Conservation (phyloP, 2,329 filamentous ascomycete genomes). For the Dendrostoma leiphaemia region DNA sequence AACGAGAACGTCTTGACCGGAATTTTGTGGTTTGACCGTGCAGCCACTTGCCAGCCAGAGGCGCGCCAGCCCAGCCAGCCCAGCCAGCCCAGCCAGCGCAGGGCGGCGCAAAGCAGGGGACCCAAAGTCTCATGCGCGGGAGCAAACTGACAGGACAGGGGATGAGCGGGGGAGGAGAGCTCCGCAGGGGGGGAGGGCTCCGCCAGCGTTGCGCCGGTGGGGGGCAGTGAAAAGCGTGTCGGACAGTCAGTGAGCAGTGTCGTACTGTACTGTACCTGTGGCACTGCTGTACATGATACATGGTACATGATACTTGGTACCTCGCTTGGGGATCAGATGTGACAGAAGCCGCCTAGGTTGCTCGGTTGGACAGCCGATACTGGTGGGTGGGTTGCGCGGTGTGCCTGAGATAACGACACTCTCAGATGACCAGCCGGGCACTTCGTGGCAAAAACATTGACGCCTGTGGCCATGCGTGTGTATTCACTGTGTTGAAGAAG, state of each 20-base stretch:
- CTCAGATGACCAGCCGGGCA: neutral
- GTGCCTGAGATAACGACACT: neutral
- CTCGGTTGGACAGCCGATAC: neutral
- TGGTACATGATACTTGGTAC: neutral
- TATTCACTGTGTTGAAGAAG: neutral
- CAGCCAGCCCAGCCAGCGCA: too few relatives aligned
- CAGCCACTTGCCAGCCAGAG: too few relatives aligned
- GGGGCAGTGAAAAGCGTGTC: neutral
- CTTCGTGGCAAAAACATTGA: too few relatives aligned
- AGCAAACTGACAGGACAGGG: constrained; percentile 1
- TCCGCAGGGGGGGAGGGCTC: too few relatives aligned
- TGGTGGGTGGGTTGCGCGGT: neutral
- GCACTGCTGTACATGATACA: too few relatives aligned
- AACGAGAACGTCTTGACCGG: too few relatives aligned
- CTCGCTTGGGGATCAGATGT: neutral
- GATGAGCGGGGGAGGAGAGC: neutral
- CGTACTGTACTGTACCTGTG: neutral
- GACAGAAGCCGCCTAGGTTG: neutral
- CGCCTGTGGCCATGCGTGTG: too few relatives aligned
- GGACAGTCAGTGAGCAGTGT: neutral
- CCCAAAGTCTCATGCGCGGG: too few relatives aligned
- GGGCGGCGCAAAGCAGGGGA: too few relatives aligned
- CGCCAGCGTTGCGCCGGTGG: neutral
- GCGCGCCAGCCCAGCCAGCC: too few relatives aligned
- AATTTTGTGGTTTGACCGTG: too few relatives aligned